Evolutionary conservation across 2,329 filamentous ascomycete species (phyloP), one percentile per base, ranked within the genome.

Genomic region (Myrmaecium sp.): DNA sequence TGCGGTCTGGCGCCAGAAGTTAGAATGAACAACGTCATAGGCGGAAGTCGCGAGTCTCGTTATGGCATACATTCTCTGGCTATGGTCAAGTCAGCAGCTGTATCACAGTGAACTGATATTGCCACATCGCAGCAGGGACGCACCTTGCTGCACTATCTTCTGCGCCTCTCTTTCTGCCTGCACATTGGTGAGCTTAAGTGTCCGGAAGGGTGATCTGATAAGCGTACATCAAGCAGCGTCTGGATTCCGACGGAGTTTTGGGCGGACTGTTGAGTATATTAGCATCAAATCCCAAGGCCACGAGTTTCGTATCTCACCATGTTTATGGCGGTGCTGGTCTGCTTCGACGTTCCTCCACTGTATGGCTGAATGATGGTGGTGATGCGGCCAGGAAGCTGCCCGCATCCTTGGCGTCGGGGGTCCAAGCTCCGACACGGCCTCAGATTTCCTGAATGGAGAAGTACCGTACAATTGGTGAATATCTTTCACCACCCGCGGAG

Each of bases 191-290:
- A 62, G 54, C 49, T 45, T 34, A 22, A 29, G 27, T 26, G 30
- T 13, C 26, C 33, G 14, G 29, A 13, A 21, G 26, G 29, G 40
- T 41, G 42, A 43, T 40, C 33, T 42, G 42, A 33, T 33, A 22
- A 33, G 51, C 77, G 47, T 77, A 98, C 89, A 61, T 95, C 89
- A 60, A 98, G 82, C 49, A 98, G 74, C 51, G 86, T 95, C 62
- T 95, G 86, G 54, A 98, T 98, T 57, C 89, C 89, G 48, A 81
- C 76, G 40, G 89, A 95, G 66, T 95, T 95, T 63, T 95, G 89
- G 51, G 86, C 89, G 54, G 89, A 89, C 86, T 95, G 49, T 43
- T 31, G 27, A 27, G 31, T 30, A 10, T 25, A 40, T 55, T 34
- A 52, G 46, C 14, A n/a, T n/a, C n/a, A n/a, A n/a, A n/a, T n/a